Conservation (phyloP, 306 rosid genomes). For the Cicer judaicum region DNA sequence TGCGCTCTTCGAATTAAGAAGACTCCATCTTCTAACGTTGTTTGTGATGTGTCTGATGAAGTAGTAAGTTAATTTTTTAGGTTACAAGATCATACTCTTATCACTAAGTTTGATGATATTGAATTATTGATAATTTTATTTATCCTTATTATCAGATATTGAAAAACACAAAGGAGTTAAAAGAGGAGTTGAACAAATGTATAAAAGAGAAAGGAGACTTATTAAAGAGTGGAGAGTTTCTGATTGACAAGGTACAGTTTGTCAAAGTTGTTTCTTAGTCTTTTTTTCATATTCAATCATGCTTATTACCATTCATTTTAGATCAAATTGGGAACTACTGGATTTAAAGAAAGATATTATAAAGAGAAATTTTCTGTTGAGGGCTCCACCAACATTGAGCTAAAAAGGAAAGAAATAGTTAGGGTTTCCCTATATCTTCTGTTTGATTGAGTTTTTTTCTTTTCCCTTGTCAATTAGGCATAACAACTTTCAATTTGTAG, state of each 20-base stretch:
- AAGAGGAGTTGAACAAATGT: conserved; percentile 23
- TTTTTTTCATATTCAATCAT: neutral
- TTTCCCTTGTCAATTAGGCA: neutral
- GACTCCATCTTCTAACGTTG: neutral
- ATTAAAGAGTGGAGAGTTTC: conserved; percentile 42
- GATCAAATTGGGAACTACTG: conserved; percentile 50
- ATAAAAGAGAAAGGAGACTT: conserved; percentile 44
- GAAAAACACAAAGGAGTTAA: conserved; percentile 56
- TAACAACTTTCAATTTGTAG: too few species aligned
- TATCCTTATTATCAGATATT: conserved; percentile 43
- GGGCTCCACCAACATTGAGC: conserved; percentile 42
- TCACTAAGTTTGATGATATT: neutral
- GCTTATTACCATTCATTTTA: conserved; percentile 33
- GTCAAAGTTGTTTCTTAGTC: neutral
- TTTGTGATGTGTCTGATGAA: neutral
- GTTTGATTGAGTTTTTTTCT: neutral
- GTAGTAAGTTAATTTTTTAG: neutral
- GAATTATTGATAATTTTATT: neutral
- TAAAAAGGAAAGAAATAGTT: conserved; percentile 55
- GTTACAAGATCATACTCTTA: too few species aligned
- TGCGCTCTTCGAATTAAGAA: conserved; percentile 21
- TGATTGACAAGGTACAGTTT: conserved; percentile 32
- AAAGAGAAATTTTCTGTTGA: conserved; percentile 58
- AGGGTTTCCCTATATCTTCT: neutral
- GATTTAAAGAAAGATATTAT: conserved; percentile 60